Base-by-base conservation (phyloP, 2,329 filamentous ascomycete species). In the Nemania sp. region DNA sequence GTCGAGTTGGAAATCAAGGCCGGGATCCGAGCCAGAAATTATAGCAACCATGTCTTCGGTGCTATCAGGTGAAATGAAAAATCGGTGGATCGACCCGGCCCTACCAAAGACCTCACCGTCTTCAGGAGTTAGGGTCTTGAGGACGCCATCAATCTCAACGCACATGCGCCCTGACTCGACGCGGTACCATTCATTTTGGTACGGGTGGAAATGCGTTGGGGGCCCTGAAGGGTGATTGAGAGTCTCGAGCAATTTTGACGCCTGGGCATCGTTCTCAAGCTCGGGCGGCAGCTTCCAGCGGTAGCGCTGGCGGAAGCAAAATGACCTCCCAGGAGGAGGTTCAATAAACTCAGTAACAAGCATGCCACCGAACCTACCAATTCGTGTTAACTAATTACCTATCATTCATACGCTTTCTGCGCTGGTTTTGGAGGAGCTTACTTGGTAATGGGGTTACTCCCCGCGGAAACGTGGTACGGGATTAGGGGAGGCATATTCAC, bases 191-290 rank as follows among this genome's bases (percentile, higher is more conserved):
- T 79, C 78, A 1, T 67, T 75, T 65, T 80, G 78, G 58, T 74
- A 75, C 24, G 62, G 73, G 64, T 80, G 78, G 58, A 80, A 77
- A 60, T 80, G 79, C 38, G 72, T 61, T 15, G 73, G 77, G 22
- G 70, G 78, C 55, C 76, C 70, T 55, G 75, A 55, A 27, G 54
- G 54, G 13, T 56, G 32, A 4, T 41, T 41, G 11, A 41, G 32
- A 41, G 54, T 43, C 13, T 56, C 54, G 27, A 56, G 20, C 10
- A 56, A 15, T 22, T 38, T 55, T 38, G 52, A 55, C 15, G 52
- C 52, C 27, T 56, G 54, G 26, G 32, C 32, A 41, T 41, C 32
- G 27, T 43, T 43, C 32, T 56, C 54, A 15, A 43, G 54, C 32
- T 41, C 38, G 15, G 54, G 54, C 10, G 59, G 71, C 18, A 69